A percentile compares a stretch with the other conserved stretches of the same genome.
These are phyloP conservation scores for Dysphania ambrosioides DNA, from an alignment of 148 eudicot genomes.

Conservation along the genomic window DNA sequence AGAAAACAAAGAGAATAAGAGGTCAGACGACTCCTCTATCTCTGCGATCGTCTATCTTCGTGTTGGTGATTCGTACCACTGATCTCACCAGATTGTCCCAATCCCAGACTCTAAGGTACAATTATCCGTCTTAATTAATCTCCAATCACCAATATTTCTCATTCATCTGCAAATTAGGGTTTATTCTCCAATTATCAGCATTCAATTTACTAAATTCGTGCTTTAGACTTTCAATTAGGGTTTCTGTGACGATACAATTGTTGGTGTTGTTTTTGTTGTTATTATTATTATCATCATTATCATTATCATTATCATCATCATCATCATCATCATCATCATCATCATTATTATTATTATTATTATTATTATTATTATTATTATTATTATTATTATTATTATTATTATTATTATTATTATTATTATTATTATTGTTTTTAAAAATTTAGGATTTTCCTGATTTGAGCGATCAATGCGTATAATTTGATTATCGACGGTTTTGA, in stretches of 20 bases:
- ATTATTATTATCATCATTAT: neutral
- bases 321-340: no score
- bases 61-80: conserved; percentile 17
- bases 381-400: no score
- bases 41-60: neutral
- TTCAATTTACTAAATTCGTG: neutral
- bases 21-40: neutral
- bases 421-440: neutral
- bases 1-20: conserved; percentile 12
- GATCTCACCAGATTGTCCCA: no score
- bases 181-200: neutral
- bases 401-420: neutral
- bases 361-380: neutral
- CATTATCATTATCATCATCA: neutral
- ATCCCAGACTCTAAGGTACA: no score
- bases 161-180: neutral
- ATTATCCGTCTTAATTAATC: neutral
- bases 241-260: no score
- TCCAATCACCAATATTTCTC: neutral
- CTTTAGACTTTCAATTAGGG: neutral
- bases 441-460: conserved; percentile 9
- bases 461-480: neutral
- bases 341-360: neutral
- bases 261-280: no score
- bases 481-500: neutral